These are phyloP conservation scores for Trifolium pratense DNA, from an alignment of 306 rosid genomes.

Conservation along the genomic window DNA sequence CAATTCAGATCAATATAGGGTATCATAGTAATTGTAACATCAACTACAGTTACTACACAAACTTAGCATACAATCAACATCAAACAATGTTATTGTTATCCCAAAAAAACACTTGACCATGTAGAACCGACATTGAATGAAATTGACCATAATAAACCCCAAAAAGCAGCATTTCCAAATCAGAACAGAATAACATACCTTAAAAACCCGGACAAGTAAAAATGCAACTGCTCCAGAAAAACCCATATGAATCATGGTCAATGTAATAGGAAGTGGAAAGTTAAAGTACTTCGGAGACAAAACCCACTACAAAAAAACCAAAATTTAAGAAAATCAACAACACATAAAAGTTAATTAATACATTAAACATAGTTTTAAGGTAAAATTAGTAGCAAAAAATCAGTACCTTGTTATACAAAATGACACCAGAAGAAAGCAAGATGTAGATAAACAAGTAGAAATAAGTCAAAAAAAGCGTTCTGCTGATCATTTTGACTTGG, in stretches of 20 bases:
- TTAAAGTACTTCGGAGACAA: slow-evolving; percentile 91
- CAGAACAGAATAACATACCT: slow-evolving; percentile 58
- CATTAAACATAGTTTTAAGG: slow-evolving; percentile 12
- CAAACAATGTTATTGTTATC: background rate
- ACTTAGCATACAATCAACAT: slow-evolving; percentile 8
- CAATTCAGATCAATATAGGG: no score
- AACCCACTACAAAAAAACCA: slow-evolving; percentile 76
- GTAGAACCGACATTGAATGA: background rate
- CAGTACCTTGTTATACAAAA: slow-evolving; percentile 86
- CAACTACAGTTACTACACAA: background rate
- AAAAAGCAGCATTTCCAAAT: slow-evolving; percentile 22
- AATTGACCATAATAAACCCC: slow-evolving; percentile 21
- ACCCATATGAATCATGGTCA: slow-evolving; percentile 97
- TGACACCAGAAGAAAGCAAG: slow-evolving; percentile 90
- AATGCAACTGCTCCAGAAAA: slow-evolving; percentile 94
- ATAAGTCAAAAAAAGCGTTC: slow-evolving; percentile 79
- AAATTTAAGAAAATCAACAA: background rate
- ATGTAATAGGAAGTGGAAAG: slow-evolving; percentile 90
- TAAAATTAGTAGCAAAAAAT: background rate
- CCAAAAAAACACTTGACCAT: slow-evolving; percentile 4
- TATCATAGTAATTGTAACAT: no score
- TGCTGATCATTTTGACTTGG: slow-evolving; percentile 58
- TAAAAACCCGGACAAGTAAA: slow-evolving; percentile 85
- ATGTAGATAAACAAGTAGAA: slow-evolving; percentile 80
- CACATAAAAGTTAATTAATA: background rate